Evolutionary conservation across 768 basidiomycete species (phyloP), one percentile per base, ranked within the genome.

Genomic region (Termitomyces sp.): DNA sequence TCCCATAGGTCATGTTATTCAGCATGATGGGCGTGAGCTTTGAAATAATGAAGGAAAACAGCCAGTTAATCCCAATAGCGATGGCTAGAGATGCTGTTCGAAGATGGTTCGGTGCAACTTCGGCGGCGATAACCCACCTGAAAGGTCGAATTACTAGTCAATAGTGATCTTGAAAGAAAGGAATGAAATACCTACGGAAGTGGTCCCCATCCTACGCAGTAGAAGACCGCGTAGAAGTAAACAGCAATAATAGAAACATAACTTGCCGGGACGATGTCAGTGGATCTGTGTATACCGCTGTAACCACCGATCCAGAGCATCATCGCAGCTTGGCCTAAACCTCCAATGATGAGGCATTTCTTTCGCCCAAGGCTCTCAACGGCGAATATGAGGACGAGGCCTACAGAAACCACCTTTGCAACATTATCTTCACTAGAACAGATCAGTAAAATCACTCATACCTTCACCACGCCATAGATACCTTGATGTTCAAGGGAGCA

Each of bases 241-340:
- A 82, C 75, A 6, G 79, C 77, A 54, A 78, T 61, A 61, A 81
- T 76, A 8, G 78, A 80, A 43, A 79, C 73, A 60, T 81, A 81
- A 49, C 76, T 74, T 8, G 78, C 73, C 25, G 75, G 73, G 25
- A 74, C 73, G 32, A 74, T 57, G n/a, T 60, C 68, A 2, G 60
- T 62, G 9, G 63, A 57, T 1, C 74, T 71, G 61, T 79, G 76
- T 31, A 80, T 62, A 11, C 67, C 76, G 45, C 68, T 71, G 66
- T 76, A 82, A 1, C 72, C 75, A 12, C 74, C 79, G 52, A 81
- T 77, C 77, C 77, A 82, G n/a, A 81, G 71, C 79, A 82, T 81
- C 69, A 68, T 79, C 9, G 71, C 60, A 6, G 76, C 77, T 64
- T 84, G 84, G 6, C 81, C 81, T 5, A 82, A 59, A 25, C 81